Evolutionary conservation across 2,329 filamentous ascomycete species (phyloP).

Genomic region (Zymoseptoria pseudotritici): DNA sequence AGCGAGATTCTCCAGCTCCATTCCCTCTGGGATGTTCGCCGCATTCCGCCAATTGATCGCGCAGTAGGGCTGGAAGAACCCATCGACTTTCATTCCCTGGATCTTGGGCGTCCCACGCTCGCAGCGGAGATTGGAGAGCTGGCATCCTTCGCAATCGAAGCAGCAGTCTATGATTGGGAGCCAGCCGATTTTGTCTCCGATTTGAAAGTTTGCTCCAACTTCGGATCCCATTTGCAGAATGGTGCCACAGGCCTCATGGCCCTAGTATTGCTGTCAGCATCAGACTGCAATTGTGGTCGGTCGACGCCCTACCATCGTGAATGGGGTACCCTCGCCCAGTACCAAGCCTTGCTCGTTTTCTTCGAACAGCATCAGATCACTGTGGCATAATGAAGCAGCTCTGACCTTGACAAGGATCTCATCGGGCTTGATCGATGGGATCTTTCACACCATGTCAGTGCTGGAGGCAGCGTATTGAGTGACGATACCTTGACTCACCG

Average conservation of each 20-base stretch:
- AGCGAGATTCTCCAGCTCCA: constrained; percentile 9
- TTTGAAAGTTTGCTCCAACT: constrained; percentile 5
- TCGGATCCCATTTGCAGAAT: constrained; percentile 7
- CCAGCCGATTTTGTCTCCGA: constrained; percentile 13
- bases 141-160: constrained; percentile 15
- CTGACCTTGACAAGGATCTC: constrained; percentile 15
- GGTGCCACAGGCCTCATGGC: constrained; percentile 14
- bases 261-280: constrained; percentile 1
- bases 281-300: not conserved
- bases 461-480: not conserved
- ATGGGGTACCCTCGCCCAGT: constrained; percentile 7
- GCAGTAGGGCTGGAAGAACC: constrained; percentile 13
- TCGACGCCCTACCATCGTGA: constrained; percentile 9
- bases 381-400: constrained; percentile 15
- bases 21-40: constrained; percentile 11
- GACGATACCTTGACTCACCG: constrained; percentile 1
- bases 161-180: constrained; percentile 13
- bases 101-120: constrained; percentile 8
- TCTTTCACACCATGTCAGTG: not conserved
- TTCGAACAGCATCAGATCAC: constrained; percentile 17
- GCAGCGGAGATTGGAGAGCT: constrained; percentile 11
- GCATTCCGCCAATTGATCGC: constrained; percentile 14
- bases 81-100: constrained; percentile 14
- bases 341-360: constrained; percentile 10
- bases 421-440: constrained; percentile 10